Conservation (phyloP, 129 eudicot genomes). For the Daucus carota region DNA sequence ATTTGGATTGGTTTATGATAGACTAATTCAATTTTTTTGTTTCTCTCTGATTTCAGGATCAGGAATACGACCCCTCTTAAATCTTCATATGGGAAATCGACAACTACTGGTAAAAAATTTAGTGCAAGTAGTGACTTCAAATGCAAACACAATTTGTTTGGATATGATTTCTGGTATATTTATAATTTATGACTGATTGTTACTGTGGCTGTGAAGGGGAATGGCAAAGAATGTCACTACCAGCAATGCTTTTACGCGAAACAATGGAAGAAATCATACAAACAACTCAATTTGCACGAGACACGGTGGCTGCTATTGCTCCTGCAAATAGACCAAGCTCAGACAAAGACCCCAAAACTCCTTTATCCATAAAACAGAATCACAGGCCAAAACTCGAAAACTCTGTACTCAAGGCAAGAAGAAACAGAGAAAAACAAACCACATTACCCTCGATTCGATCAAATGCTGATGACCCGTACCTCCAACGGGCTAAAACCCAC, state of each 20-base stretch:
- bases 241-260: constrained; percentile 89
- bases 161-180: not conserved
- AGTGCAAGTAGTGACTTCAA: not conserved
- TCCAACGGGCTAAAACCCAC: constrained; percentile 56
- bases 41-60: constrained; percentile 26
- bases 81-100: constrained; percentile 61
- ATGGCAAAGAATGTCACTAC: constrained; percentile 87
- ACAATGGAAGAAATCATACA: constrained; percentile 73
- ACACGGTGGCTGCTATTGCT: constrained; percentile 37
- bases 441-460: constrained; percentile 22
- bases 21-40: not conserved
- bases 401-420: constrained; percentile 42
- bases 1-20: not conserved
- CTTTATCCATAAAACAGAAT: constrained; percentile 32
- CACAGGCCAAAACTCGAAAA: constrained; percentile 40
- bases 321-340: constrained; percentile 13
- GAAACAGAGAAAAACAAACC: constrained; percentile 62
- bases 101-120: constrained; percentile 39
- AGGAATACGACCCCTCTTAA: constrained; percentile 42
- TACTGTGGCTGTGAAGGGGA: constrained; percentile 24
- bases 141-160: not conserved
- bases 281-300: constrained; percentile 62
- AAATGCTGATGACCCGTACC: constrained; percentile 35
- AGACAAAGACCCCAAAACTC: constrained; percentile 67
- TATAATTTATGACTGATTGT: not conserved